A percentile compares a stretch with the other conserved stretches of the same genome.
Conservation (phyloP, 2,329 filamentous ascomycete species). For the Fusarium longipes region DNA sequence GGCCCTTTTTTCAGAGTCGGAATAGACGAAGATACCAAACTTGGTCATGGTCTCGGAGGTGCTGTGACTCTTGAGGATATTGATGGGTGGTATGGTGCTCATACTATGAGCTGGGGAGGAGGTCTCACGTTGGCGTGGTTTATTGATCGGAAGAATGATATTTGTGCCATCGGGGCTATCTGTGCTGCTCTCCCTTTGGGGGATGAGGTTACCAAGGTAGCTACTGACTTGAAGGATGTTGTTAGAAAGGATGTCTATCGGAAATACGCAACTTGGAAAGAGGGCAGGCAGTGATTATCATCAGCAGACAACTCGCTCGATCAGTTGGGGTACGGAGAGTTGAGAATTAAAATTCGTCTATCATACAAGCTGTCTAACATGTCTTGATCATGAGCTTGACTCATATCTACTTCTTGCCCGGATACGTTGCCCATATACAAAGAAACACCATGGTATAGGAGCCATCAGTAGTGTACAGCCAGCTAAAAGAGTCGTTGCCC, state of each 20-base stretch:
- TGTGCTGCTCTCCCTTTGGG: constrained; percentile 53
- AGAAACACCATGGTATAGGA: constrained; percentile 35
- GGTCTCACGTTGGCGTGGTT: constrained; percentile 61
- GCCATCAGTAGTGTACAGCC: constrained; percentile 11
- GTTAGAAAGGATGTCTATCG: constrained; percentile 57
- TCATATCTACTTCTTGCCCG: constrained; percentile 28
- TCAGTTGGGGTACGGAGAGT: too few species aligned
- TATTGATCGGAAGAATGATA: constrained; percentile 59
- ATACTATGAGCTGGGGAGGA: constrained; percentile 60
- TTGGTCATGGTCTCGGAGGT: constrained; percentile 57
- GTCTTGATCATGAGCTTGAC: not conserved
- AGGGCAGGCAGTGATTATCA: not conserved
- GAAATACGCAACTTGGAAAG: constrained; percentile 44
- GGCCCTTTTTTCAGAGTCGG: constrained; percentile 54
- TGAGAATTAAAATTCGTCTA: too few species aligned
- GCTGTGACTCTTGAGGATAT: constrained; percentile 55
- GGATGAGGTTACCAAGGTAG: not conserved
- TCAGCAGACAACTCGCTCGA: too few species aligned
- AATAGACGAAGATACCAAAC: constrained; percentile 46
- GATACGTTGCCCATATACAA: constrained; percentile 6
- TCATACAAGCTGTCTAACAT: too few species aligned
- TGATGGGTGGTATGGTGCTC: constrained; percentile 57
- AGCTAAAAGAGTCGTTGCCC: constrained; percentile 27
- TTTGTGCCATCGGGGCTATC: constrained; percentile 57
- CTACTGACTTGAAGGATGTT: constrained; percentile 53